phyloP scores from a whole-genome alignment of 441 rosid genomes.

The Hura crepitans region DNA sequence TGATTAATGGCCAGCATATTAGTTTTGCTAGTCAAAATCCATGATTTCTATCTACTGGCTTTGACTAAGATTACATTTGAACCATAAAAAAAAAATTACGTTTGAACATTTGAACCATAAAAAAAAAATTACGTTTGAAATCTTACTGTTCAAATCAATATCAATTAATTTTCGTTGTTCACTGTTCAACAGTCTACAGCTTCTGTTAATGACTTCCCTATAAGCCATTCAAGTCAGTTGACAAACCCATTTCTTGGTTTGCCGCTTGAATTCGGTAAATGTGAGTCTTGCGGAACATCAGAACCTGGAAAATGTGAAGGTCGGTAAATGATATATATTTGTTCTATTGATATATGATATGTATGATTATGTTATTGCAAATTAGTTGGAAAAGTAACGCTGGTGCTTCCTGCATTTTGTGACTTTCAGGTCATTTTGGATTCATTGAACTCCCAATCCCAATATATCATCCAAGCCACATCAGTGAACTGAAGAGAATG shows the following conservation, averaged over 20 bases:
- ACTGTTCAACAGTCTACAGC: slow-evolving; percentile 48
- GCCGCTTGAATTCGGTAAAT: slow-evolving; percentile 89
- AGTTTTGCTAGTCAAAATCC: too few species aligned
- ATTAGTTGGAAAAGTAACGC: not conserved
- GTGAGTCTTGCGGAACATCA: slow-evolving; percentile 87
- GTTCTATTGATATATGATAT: not conserved
- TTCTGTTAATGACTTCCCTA: slow-evolving; percentile 64
- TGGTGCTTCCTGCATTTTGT: slow-evolving; percentile 25
- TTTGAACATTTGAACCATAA: too few species aligned
- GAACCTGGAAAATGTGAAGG: slow-evolving; percentile 92
- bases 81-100: too few species aligned
- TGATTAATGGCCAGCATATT: not conserved
- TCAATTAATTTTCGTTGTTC: slow-evolving; percentile 10
- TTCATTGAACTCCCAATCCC: slow-evolving; percentile 77
- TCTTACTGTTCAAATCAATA: not conserved
- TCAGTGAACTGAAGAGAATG: slow-evolving; percentile 67
- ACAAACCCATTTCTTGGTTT: slow-evolving; percentile 84
- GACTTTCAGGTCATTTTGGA: slow-evolving; percentile 86
- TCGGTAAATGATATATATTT: slow-evolving; percentile 28
- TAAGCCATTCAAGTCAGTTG: slow-evolving; percentile 72
- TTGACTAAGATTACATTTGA: not conserved
- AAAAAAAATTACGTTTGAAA: not conserved
- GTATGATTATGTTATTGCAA: not conserved
- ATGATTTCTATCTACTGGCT: not conserved
- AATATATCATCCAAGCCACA: slow-evolving; percentile 85